Percentiles rank a stretch among this genome's conserved stretches.
Evolutionary conservation across 768 basidiomycete species (phyloP).

Genomic region (Kwoniella dendrophila): DNA sequence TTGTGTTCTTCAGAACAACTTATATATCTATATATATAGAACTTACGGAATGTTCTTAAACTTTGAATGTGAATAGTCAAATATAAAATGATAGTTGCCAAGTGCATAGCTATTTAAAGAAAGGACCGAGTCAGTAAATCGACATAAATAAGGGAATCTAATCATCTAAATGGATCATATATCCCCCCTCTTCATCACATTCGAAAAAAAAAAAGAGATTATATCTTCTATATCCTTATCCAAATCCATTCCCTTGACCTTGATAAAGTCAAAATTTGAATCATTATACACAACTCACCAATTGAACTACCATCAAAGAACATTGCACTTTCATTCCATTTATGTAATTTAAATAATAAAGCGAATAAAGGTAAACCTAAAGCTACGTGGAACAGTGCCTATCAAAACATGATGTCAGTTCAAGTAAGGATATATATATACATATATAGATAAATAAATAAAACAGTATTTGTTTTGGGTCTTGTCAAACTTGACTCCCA

Average conservation of each 20-base stretch:
- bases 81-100: slow-evolving; percentile 79
- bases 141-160: not conserved
- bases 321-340: slow-evolving; percentile 89
- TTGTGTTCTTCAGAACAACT: no score
- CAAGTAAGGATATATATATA: not conserved
- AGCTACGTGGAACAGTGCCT: slow-evolving; percentile 87
- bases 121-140: not conserved
- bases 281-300: no score
- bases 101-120: slow-evolving; percentile 57
- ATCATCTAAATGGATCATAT: no score
- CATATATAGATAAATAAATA: no score
- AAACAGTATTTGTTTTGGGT: no score
- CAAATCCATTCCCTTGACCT: no score
- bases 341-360: slow-evolving; percentile 74
- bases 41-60: slow-evolving; percentile 69
- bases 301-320: slow-evolving; percentile 91
- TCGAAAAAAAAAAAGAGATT: not conserved
- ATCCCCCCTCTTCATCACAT: not conserved
- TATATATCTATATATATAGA: no score
- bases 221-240: no score
- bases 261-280: no score
- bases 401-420: not conserved
- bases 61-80: slow-evolving; percentile 76
- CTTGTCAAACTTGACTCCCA: no score
- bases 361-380: slow-evolving; percentile 75